Conservation (phyloP, 140 eudicot species). For the Oenanthe javanica region DNA sequence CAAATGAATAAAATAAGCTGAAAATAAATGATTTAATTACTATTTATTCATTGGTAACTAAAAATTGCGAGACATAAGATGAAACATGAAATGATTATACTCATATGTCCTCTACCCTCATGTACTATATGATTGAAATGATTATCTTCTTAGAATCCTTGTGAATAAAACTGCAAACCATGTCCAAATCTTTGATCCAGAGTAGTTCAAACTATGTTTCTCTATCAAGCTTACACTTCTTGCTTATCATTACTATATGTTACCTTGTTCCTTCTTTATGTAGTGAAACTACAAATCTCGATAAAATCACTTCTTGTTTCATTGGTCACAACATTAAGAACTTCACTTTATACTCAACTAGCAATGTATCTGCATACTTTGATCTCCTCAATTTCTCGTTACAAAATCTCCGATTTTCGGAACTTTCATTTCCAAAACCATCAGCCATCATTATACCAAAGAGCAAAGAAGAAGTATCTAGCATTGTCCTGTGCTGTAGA, state of each 20-base stretch:
- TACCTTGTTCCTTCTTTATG: neutral
- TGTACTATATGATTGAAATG: too few relatives aligned
- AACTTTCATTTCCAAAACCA: slow-evolving; percentile 21
- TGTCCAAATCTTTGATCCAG: neutral
- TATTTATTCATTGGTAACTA: too few relatives aligned
- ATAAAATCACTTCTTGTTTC: slow-evolving; percentile 19
- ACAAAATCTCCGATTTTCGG: slow-evolving; percentile 28
- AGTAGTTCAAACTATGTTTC: too few relatives aligned
- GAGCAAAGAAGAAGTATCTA: slow-evolving; percentile 17
- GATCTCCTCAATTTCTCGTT: slow-evolving; percentile 28
- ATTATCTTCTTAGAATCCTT: too few relatives aligned
- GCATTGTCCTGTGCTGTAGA: slow-evolving; percentile 22
- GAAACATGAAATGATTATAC: too few relatives aligned
- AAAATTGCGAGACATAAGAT: too few relatives aligned
- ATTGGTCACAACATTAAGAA: slow-evolving; percentile 21
- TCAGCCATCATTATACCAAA: slow-evolving; percentile 28
- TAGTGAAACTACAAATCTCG: neutral
- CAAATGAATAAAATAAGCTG: too few relatives aligned
- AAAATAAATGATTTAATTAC: too few relatives aligned
- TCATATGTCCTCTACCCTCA: too few relatives aligned
- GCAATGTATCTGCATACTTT: slow-evolving; percentile 10
- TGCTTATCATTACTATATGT: neutral
- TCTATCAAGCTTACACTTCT: neutral
- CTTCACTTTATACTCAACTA: slow-evolving; percentile 26
- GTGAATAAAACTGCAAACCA: neutral